phyloP scores from a whole-genome alignment of 2,329 filamentous ascomycete genomes.

The Botryotinia calthae region DNA sequence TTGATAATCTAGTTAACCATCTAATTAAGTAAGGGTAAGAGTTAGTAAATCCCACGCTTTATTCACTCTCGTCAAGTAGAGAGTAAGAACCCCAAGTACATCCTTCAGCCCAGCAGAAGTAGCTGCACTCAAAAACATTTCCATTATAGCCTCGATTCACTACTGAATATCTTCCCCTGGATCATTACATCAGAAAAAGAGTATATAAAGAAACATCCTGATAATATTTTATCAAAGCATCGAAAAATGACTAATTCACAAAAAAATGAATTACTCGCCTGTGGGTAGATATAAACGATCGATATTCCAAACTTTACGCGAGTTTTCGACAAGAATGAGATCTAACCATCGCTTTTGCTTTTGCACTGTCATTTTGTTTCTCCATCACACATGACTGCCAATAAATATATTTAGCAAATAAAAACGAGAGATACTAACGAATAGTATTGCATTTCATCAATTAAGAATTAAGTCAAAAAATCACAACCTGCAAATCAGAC shows the following conservation, averaged over 20 bases:
- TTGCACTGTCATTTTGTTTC: not conserved
- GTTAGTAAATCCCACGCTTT: not conserved
- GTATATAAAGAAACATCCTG: not conserved
- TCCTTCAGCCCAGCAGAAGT: not conserved
- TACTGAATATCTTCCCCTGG: not conserved
- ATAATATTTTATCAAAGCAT: not conserved
- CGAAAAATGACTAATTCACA: too few relatives aligned
- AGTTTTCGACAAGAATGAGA: not conserved
- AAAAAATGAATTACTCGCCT: not conserved
- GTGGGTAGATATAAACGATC: not conserved
- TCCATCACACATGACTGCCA: rapidly evolving
- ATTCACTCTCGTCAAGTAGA: not conserved
- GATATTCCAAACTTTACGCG: rapidly evolving
- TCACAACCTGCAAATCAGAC: not conserved
- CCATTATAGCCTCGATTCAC: not conserved
- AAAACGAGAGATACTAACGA: not conserved
- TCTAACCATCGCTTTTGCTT: not conserved
- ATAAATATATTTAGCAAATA: not conserved
- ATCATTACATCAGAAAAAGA: rapidly evolving
- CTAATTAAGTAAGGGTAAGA: too few relatives aligned
- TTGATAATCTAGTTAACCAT: too few relatives aligned
- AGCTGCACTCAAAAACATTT: not conserved
- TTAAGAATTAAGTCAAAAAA: not conserved
- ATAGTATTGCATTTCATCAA: too few relatives aligned
- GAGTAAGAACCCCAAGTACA: not conserved